These are phyloP conservation scores for Cyphellophora attinorum DNA, from an alignment of 2,329 filamentous ascomycete species.

Conservation along the genomic window DNA sequence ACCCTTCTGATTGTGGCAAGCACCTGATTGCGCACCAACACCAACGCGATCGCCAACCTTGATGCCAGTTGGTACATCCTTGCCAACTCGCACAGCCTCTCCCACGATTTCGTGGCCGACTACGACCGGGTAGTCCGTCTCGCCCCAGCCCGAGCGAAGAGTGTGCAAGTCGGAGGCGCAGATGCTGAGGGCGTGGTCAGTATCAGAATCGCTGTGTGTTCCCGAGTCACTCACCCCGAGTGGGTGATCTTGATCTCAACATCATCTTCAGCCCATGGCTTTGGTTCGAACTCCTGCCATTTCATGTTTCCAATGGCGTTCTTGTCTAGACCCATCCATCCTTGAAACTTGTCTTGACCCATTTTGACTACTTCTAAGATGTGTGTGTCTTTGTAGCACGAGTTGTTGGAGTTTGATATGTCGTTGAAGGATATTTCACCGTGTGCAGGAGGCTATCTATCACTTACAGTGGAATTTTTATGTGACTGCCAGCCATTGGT, in stretches of 20 bases:
- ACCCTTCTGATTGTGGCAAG: constrained; percentile 40
- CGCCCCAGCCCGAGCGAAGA: constrained; percentile 13
- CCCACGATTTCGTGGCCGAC: constrained; percentile 60
- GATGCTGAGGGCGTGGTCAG: not conserved
- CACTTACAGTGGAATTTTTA: too few species aligned
- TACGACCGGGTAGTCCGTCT: constrained; percentile 36
- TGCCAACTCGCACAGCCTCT: constrained; percentile 45
- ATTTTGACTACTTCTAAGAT: too few species aligned
- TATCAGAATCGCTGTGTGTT: constrained; percentile 24
- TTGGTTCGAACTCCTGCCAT: constrained; percentile 57
- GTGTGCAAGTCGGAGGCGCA: not conserved
- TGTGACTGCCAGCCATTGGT: too few species aligned
- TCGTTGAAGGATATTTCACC: too few species aligned
- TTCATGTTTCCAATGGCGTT: too few species aligned
- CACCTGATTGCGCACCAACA: constrained; percentile 50
- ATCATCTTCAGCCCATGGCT: constrained; percentile 57
- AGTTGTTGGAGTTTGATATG: too few species aligned
- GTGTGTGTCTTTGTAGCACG: too few species aligned
- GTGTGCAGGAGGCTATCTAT: too few species aligned
- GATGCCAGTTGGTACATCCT: constrained; percentile 31
- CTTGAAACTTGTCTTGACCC: too few species aligned
- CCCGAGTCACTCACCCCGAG: constrained; percentile 57
- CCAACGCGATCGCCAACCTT: constrained; percentile 54
- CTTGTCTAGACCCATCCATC: too few species aligned
- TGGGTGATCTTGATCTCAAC: constrained; percentile 56